Conservation (phyloP, 2,329 filamentous ascomycete species). For the Cadophora gregata region DNA sequence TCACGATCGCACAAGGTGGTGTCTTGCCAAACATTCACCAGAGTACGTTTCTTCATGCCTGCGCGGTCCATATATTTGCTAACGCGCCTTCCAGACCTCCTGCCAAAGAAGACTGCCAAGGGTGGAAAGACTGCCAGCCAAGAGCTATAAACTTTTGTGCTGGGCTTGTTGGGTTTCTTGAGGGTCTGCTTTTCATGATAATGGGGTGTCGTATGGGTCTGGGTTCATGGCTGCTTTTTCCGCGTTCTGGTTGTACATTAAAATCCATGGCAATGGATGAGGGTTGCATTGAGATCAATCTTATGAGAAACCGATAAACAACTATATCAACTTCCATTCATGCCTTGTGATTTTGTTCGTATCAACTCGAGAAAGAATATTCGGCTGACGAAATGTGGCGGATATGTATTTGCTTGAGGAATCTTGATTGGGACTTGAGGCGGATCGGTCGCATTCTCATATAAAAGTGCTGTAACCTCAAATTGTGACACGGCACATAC, state of each 20-base stretch:
- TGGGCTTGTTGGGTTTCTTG: slow-evolving; percentile 63
- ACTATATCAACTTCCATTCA: background rate
- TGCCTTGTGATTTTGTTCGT: no score
- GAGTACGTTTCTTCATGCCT: slow-evolving; percentile 65
- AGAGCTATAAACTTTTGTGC: slow-evolving; percentile 78
- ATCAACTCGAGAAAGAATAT: no score
- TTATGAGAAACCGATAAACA: slow-evolving; percentile 44
- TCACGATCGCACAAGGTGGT: slow-evolving; percentile 97
- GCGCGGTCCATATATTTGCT: slow-evolving; percentile 27
- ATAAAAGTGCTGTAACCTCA: no score
- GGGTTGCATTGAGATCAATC: slow-evolving; percentile 45
- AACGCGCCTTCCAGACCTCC: slow-evolving; percentile 72
- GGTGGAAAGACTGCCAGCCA: slow-evolving; percentile 89
- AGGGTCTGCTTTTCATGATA: slow-evolving; percentile 66
- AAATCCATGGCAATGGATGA: slow-evolving; percentile 61
- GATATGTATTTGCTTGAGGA: no score
- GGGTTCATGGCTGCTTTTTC: slow-evolving; percentile 73
- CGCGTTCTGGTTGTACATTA: slow-evolving; percentile 74
- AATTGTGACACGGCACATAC: no score
- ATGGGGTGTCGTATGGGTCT: slow-evolving; percentile 77
- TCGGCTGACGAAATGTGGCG: no score
- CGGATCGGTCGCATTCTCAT: no score
- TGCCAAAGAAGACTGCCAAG: slow-evolving; percentile 99
- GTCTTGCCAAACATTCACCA: slow-evolving; percentile 97
- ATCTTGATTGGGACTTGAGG: no score